phyloP scores from a whole-genome alignment of 2,329 filamentous ascomycete species.

The Epichloe sylvatica region DNA sequence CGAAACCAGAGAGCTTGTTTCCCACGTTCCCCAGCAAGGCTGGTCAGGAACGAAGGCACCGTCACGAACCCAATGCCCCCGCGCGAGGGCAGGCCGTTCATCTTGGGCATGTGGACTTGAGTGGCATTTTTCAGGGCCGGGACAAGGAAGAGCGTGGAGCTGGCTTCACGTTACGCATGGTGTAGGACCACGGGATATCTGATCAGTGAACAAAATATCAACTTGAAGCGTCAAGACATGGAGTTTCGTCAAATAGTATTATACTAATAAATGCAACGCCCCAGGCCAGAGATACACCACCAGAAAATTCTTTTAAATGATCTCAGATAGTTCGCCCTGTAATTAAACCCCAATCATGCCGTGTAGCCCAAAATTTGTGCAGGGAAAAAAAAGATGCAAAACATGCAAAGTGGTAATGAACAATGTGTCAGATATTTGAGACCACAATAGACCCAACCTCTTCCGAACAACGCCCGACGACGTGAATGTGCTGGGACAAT shows the following conservation, averaged over 20 bases:
- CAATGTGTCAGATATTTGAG: neutral
- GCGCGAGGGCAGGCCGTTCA: slow-evolving; percentile 54
- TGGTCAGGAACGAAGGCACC: slow-evolving; percentile 68
- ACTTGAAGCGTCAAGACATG: neutral
- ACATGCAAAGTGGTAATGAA: neutral
- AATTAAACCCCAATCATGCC: neutral
- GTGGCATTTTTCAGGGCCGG: slow-evolving; percentile 54
- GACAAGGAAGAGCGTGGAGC: slow-evolving; percentile 52
- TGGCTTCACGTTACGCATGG: slow-evolving; percentile 52
- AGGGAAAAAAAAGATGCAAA: neutral
- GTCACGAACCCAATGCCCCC: slow-evolving; percentile 67
- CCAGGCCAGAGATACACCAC: slow-evolving; percentile 1
- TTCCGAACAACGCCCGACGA: neutral
- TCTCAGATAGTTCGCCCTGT: neutral
- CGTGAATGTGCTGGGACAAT: neutral
- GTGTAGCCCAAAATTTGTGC: neutral
- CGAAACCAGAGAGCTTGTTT: slow-evolving; percentile 85
- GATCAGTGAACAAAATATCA: neutral
- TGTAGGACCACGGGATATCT: slow-evolving; percentile 12
- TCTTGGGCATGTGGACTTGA: slow-evolving; percentile 48
- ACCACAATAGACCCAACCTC: neutral
- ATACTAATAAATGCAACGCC: slow-evolving; percentile 1
- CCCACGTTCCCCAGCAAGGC: slow-evolving; percentile 95
- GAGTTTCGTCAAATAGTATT: neutral
- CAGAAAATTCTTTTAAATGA: neutral